Conservation (phyloP, 805 yeast genomes). For the Ogataea sp. region DNA sequence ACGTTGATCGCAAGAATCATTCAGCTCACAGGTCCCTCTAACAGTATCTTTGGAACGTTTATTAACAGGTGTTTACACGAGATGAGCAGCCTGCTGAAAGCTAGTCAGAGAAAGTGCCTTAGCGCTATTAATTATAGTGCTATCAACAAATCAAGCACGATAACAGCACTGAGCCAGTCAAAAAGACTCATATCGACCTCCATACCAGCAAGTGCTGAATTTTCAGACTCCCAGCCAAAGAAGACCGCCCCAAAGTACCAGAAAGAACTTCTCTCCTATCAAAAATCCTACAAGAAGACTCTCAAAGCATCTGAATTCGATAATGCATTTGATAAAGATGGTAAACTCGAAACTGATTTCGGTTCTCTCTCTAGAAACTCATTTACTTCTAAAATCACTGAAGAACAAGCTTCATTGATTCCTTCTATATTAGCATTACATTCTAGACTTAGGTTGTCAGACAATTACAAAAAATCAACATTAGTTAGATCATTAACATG, state of each 20-base stretch:
- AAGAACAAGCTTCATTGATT: conserved; percentile 46
- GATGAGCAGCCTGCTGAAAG: neutral
- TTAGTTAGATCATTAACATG: conserved; percentile 79
- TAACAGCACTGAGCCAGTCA: neutral
- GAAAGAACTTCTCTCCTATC: neutral
- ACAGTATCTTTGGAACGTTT: no score
- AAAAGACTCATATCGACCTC: conserved; percentile 8
- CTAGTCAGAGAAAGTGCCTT: neutral
- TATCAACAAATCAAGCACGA: neutral
- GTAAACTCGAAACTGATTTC: conserved; percentile 15
- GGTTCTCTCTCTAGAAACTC: conserved; percentile 23
- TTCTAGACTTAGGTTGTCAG: conserved; percentile 61
- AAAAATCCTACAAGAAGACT: conserved; percentile 12
- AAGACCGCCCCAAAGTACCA: no score
- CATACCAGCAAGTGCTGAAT: no score
- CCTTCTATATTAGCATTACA: conserved; percentile 77
- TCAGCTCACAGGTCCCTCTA: no score
- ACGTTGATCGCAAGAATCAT: no score
- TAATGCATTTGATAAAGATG: conserved; percentile 9
- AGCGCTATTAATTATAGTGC: neutral
- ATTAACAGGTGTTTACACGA: no score
- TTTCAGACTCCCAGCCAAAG: no score
- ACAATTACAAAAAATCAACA: conserved; percentile 48
- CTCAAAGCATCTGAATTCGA: conserved; percentile 8
- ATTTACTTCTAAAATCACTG: conserved; percentile 27